A percentile compares a stretch with the other conserved stretches of the same genome.
These are phyloP conservation scores for Aspergillus sp. DNA, from an alignment of 2,329 filamentous ascomycete genomes.

Conservation along the genomic window DNA sequence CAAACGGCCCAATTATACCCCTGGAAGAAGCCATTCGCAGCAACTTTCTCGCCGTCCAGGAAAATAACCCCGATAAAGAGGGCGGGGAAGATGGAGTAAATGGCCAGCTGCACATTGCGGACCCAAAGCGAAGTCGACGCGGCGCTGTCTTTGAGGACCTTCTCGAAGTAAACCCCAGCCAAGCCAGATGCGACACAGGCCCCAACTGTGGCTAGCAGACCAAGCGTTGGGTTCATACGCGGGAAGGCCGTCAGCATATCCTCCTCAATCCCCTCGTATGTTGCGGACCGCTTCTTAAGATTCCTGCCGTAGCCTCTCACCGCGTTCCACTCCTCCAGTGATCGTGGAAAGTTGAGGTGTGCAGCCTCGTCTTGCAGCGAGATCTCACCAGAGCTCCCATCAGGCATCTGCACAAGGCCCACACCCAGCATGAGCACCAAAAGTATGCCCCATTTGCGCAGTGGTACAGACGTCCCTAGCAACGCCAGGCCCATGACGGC, in stretches of 20 bases:
- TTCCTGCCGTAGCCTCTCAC: constrained; percentile 40
- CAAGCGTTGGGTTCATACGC: constrained; percentile 67
- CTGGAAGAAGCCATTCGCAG: constrained; percentile 79
- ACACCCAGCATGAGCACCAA: constrained; percentile 73
- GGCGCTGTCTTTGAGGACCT: constrained; percentile 78
- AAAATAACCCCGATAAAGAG: constrained; percentile 77
- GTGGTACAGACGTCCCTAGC: constrained; percentile 59
- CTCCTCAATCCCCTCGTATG: constrained; percentile 76
- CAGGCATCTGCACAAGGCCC: constrained; percentile 72
- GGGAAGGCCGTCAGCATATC: constrained; percentile 45
- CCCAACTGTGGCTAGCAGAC: constrained; percentile 65
- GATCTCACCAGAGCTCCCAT: constrained; percentile 45
- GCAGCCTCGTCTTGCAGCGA: constrained; percentile 52
- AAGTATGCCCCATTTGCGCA: constrained; percentile 70
- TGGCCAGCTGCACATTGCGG: constrained; percentile 85
- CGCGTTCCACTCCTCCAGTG: constrained; percentile 63
- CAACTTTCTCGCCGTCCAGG: constrained; percentile 76
- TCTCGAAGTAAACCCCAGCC: constrained; percentile 63
- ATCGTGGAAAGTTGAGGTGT: constrained; percentile 62
- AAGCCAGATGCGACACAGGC: constrained; percentile 74
- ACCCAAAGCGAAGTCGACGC: constrained; percentile 76
- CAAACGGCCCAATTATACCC: constrained; percentile 92
- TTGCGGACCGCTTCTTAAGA: constrained; percentile 65
- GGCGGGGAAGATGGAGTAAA: constrained; percentile 87
- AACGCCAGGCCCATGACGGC: constrained; percentile 78